Evolutionary conservation across 177 flowering plant genomes (phyloP), one percentile per base, ranked within the genome.

Genomic region (Vitis hybrid): DNA sequence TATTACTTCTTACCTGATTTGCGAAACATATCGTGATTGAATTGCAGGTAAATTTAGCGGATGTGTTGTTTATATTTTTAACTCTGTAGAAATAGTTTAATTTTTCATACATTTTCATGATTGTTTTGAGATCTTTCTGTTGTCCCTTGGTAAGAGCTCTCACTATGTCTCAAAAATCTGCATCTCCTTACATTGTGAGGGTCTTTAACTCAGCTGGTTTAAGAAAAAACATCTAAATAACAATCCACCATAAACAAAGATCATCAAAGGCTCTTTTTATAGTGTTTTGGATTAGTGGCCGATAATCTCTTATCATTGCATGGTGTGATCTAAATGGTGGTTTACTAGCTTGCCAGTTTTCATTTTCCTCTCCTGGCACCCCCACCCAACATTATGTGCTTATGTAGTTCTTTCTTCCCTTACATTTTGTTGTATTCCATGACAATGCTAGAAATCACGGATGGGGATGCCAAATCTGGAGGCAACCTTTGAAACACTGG

Each of bases 381-480:
- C 35, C 30, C 24, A 60, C 27, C 49, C 18, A 18, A 54, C 55
- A 40, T 58, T 19, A 21, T 19, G 50, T 64, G 8, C 19, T 55
- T 4, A 9, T n/a, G 15, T 51, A 58, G 13, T 18, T 13, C 7
- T 32, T 52, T 58, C 50, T 24, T 49, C 57, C n/a, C 2, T 52
- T 35, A 24, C 48, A 40, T 76, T 56, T 32, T 58, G 27, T 69
- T 70, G 67, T 67, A 7, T 70, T 83, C 87, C 90, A 55, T 88
- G 81, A 86, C 83, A 55, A 40, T 65, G 57, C 32, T 80, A 91
- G 98, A 90, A 89, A 87, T 79, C 86, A 21, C 70, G 79, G 46
- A 82, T 89, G 82, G 94, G 91, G 21, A 81, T 91, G 84, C 98
- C 94, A 52, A 73, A 85, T 72, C 78, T 93, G 76, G 98, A 93